Conservation (phyloP, 495 filamentous ascomycete genomes). For the Evansstolkia leycettana region DNA sequence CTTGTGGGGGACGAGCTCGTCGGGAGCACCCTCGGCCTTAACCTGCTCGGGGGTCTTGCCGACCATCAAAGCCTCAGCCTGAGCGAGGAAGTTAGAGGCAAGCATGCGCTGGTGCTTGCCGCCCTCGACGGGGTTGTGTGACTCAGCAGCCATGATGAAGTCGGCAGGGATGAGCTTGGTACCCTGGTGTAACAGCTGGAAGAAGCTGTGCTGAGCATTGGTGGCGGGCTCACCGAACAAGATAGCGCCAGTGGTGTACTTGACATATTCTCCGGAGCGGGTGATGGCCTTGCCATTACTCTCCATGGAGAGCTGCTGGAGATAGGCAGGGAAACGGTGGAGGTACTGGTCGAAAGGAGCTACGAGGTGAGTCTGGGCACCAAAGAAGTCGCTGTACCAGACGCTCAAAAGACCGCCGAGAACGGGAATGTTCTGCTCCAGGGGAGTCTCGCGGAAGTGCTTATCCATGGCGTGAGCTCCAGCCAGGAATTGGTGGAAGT, state of each 20-base stretch:
- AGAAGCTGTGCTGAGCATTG: constrained; percentile 99
- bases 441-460: constrained; percentile 84
- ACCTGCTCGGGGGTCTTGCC: constrained; percentile 90
- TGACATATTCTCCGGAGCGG: constrained; percentile 77
- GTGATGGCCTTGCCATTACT: constrained; percentile 98
- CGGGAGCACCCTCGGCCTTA: constrained; percentile 73
- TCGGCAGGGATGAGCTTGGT: constrained; percentile 97
- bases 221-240: constrained; percentile 97
- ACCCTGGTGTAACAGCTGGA: constrained; percentile 96
- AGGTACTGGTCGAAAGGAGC: constrained; percentile 99
- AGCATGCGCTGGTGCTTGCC: constrained; percentile 98
- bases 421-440: constrained; percentile 90
- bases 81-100: constrained; percentile 95
- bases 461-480: constrained; percentile 97
- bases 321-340: constrained; percentile 96
- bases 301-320: constrained; percentile 98
- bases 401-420: constrained; percentile 88
- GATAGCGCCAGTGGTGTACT: constrained; percentile 92
- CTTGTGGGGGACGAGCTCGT: constrained; percentile 89
- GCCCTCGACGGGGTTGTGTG: constrained; percentile 85
- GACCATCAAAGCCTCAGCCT: constrained; percentile 96
- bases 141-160: constrained; percentile 91
- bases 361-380: constrained; percentile 92
- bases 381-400: constrained; percentile 98
- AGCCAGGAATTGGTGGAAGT: constrained; percentile 92